Evolutionary conservation across 2,329 filamentous ascomycete genomes (phyloP).

Genomic region (Pestalotiopsis sp.): DNA sequence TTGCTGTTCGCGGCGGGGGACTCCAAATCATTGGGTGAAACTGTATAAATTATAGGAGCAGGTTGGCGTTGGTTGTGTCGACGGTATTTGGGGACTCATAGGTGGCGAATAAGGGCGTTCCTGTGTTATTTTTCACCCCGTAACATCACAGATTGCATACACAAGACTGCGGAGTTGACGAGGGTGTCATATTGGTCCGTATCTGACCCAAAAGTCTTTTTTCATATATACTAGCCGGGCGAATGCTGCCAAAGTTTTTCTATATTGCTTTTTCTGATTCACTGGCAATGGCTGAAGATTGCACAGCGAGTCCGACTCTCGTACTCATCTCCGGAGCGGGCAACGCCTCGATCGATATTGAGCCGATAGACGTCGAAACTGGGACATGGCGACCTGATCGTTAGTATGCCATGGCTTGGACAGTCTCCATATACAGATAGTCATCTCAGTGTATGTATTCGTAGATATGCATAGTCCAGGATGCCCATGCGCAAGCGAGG

Average conservation of each 20-base stretch:
- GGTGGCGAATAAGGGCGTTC: background rate
- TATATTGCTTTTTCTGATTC: background rate
- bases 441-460: background rate
- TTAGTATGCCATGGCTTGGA: too few species aligned
- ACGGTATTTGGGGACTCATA: background rate
- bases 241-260: background rate
- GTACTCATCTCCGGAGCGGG: too few species aligned
- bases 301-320: too few species aligned
- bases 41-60: background rate
- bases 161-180: background rate
- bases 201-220: background rate
- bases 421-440: background rate
- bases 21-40: background rate
- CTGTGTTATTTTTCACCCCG: background rate
- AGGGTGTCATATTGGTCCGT: background rate
- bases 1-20: background rate
- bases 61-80: background rate
- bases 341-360: too few species aligned
- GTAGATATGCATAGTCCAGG: conserved; percentile 5
- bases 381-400: too few species aligned
- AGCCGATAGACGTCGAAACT: too few species aligned
- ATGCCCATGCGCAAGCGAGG: conserved; percentile 9
- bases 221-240: background rate
- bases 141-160: background rate
- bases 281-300: background rate